Evolutionary conservation across 2,329 filamentous ascomycete genomes (phyloP), one percentile per base, ranked within the genome.

Genomic region (Aspergillus melleus): DNA sequence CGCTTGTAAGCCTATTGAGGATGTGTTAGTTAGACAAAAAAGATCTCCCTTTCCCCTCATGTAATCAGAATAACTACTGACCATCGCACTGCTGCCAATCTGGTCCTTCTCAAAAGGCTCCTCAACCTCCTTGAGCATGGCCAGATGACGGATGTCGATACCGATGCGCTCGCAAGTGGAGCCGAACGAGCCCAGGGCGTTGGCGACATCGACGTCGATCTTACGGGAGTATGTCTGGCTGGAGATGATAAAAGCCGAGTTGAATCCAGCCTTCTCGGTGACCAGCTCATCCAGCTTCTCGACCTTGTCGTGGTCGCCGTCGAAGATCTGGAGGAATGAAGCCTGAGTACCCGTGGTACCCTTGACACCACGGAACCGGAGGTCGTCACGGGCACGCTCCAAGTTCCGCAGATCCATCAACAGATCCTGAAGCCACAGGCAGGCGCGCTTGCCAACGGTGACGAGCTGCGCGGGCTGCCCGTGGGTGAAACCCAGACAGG

Each of bases 101-200:
- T 96, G 91, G 65, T 87, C 85, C 68, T 86, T 87, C 78, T 93
- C 90, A 68, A 92, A 91, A 0, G 90, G 91, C 80, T 93, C 90
- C 72, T 96, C 92, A 60, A 95, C 81, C 76, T 96, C 91, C 81
- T 96, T 96, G 77, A 87, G 84, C 70, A 84, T 81, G 6, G 89
- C 88, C 52, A 94, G 80, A 71, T 91, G 88, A 52, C 90, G 83
- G 65, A 95, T 90, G 68, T 94, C 90, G 51, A 84, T 83, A 52
- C 86, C 85, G 61, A 96, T 93, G 61, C 88, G 86, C 71, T 91
- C 85, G 53, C 87, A 90, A 0, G 91, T 91, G n/a, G 91, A 84
- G 24, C 90, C 92, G 54, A 96, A 87, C 1, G 87, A 90, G 32
- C 85, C 83, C 36, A 96, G 80, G n/a, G 90, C 91, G 71, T 95